Percentiles rank a stretch among this genome's conserved stretches.
phyloP scores from a whole-genome alignment of 805 yeast species.

The Starmerella floricola region DNA sequence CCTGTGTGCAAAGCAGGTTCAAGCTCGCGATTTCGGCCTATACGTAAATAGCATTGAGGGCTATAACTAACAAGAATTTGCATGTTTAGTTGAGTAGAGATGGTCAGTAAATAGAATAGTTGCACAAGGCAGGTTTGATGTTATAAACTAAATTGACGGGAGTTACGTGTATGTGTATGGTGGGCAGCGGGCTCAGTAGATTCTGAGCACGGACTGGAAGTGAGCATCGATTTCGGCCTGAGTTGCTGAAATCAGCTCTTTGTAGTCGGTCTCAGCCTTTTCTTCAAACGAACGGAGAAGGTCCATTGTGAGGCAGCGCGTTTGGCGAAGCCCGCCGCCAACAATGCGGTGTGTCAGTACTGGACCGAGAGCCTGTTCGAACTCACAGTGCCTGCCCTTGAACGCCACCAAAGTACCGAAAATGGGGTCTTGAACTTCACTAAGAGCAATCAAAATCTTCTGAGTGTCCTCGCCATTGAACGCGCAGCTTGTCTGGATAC shows the following conservation, averaged over 20 bases:
- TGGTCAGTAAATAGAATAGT: no score
- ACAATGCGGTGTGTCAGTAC: slow-evolving; percentile 13
- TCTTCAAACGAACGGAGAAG: slow-evolving; percentile 9
- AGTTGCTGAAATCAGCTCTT: slow-evolving; percentile 1
- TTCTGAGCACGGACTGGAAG: slow-evolving; percentile 12
- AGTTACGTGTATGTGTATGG: no score
- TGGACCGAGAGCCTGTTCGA: slow-evolving; percentile 12
- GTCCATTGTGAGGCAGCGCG: slow-evolving; percentile 11
- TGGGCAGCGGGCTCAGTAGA: slow-evolving; percentile 4
- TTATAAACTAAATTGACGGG: no score
- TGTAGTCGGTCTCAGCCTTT: slow-evolving; percentile 10
- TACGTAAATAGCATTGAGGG: no score
- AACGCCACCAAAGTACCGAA: slow-evolving; percentile 2
- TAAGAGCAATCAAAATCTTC: slow-evolving; percentile 7
- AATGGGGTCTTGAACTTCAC: slow-evolving; percentile 10
- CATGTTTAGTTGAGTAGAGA: no score
- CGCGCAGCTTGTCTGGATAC: slow-evolving; percentile 13
- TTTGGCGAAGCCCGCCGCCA: slow-evolving; percentile 10
- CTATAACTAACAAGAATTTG: no score
- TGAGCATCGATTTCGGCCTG: slow-evolving; percentile 5
- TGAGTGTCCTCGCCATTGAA: slow-evolving; percentile 9
- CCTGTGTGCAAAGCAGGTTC: no score
- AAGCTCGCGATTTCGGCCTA: no score
- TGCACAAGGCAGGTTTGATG: no score
- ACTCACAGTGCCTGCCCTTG: slow-evolving; percentile 6